These are phyloP conservation scores for Neurospora sublineolata DNA, from an alignment of 495 filamentous ascomycete genomes.

Conservation along the genomic window DNA sequence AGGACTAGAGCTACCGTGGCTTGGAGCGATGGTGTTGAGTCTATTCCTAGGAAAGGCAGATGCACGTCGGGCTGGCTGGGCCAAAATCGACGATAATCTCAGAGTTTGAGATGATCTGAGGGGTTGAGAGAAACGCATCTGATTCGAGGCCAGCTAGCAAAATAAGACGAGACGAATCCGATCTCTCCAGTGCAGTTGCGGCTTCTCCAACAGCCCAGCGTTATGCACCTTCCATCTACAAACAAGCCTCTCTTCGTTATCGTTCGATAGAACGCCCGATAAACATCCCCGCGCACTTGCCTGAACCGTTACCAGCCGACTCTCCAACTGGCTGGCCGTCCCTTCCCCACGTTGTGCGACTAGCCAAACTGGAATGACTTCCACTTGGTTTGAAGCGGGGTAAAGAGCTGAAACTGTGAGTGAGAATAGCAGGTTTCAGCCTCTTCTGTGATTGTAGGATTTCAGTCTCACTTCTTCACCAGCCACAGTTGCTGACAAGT, in stretches of 20 bases:
- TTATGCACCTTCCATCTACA: background rate
- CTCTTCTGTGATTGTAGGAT: background rate
- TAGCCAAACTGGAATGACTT: background rate
- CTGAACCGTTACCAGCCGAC: background rate
- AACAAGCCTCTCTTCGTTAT: background rate
- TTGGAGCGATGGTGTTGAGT: slow-evolving; percentile 2
- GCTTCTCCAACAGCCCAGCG: background rate
- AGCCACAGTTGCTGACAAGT: background rate
- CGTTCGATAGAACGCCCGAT: background rate
- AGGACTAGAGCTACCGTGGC: background rate
- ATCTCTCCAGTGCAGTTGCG: background rate
- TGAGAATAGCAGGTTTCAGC: background rate
- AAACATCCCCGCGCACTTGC: background rate
- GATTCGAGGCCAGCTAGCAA: background rate
- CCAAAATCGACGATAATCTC: slow-evolving; percentile 3
- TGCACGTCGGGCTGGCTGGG: background rate
- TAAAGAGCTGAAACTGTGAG: background rate
- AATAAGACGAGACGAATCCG: background rate
- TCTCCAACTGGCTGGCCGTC: background rate
- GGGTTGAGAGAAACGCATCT: slow-evolving; percentile 13
- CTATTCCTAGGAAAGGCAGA: background rate
- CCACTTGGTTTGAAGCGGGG: background rate
- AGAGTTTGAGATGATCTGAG: slow-evolving; percentile 12
- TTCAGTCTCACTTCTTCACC: background rate
- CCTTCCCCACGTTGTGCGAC: background rate